These are phyloP conservation scores for Cyclaneusma minus DNA, from an alignment of 2,329 filamentous ascomycete genomes.

Conservation along the genomic window DNA sequence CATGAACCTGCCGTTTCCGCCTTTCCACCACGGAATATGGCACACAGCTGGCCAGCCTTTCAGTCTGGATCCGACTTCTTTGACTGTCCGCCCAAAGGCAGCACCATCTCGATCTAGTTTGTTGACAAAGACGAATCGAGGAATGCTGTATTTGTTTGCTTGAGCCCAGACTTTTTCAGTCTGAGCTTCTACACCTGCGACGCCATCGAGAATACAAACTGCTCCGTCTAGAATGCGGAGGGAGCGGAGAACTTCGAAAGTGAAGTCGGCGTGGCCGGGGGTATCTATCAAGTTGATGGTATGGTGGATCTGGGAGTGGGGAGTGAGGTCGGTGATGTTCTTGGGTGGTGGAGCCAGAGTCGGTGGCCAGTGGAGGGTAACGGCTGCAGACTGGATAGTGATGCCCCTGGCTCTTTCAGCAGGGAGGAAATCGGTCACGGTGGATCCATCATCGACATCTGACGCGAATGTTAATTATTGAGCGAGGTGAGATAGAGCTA, in stretches of 20 bases:
- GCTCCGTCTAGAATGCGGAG: slow-evolving; percentile 77
- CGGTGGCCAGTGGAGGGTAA: slow-evolving; percentile 87
- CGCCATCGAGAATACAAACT: slow-evolving; percentile 83
- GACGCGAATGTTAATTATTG: not conserved
- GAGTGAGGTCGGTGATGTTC: slow-evolving; percentile 21
- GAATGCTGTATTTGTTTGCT: slow-evolving; percentile 72
- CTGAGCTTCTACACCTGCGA: slow-evolving; percentile 89
- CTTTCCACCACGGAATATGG: slow-evolving; percentile 88
- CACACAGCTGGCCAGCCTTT: slow-evolving; percentile 80
- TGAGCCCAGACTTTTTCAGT: slow-evolving; percentile 95
- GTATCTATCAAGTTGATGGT: slow-evolving; percentile 91
- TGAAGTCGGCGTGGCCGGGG: slow-evolving; percentile 92
- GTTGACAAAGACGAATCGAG: slow-evolving; percentile 68
- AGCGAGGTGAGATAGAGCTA: slow-evolving; percentile 2
- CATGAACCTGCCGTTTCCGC: slow-evolving; percentile 54
- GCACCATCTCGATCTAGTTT: slow-evolving; percentile 76
- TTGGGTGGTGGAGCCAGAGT: slow-evolving; percentile 8
- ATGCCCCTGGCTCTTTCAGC: slow-evolving; percentile 86
- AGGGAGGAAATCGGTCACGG: slow-evolving; percentile 91
- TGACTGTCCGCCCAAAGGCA: slow-evolving; percentile 68
- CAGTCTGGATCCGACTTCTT: slow-evolving; percentile 68
- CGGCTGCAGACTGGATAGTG: slow-evolving; percentile 93
- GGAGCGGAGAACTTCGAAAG: slow-evolving; percentile 88
- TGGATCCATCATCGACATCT: slow-evolving; percentile 93
- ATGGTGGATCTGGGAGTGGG: slow-evolving; percentile 40